Evolutionary conservation across 2,329 filamentous ascomycete species (phyloP), one percentile per base, ranked within the genome.

Genomic region (Coleophoma cylindrospora): DNA sequence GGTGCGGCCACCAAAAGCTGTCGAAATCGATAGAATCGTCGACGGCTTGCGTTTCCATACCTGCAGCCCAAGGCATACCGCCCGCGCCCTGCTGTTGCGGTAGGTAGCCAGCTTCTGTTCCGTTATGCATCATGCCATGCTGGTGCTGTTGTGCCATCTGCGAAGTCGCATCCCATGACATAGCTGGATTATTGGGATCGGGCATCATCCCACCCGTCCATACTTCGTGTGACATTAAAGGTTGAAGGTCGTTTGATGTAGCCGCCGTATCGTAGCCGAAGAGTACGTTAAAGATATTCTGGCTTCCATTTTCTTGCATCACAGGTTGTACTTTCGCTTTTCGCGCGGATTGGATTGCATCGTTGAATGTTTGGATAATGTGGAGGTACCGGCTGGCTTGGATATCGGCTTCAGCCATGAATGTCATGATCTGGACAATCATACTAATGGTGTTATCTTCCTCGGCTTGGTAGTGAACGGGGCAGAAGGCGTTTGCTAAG

Each of bases 401-500:
- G 2, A 68, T 66, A 49, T 80, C 76, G 2, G 61, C 66, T 27
- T 67, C 58, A 8, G 73, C 69, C 55, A 75, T 77, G 56, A 74
- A 74, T 1, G 63, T 60, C 57, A 80, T 66, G 45, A 79, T 71
- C 1, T 59, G 53, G 13, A 77, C 68, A 8, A 73, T 70, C 27
- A 71, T 68, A 0, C 58, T 50, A 36, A 75, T 69, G 1, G 67
- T 67, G 15, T 57, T 58, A 0, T 57, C 62, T 40, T 73, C 74
- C 8, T 67, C 64, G 0, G 68, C 61, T n/a, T 74, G 73, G 33
- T 67, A 61, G 56, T 75, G 76, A 22, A 81, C 62, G 2, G 65
- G 68, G 7, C 71, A 72, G 55, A 80, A 79, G 48, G 79, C 74
- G 57, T 81, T 81, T 58, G 75, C 77, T 43, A 80, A 62, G 4